These are phyloP conservation scores for Gloeopeniophorella convolvens DNA, from an alignment of 768 basidiomycete species.

Conservation along the genomic window DNA sequence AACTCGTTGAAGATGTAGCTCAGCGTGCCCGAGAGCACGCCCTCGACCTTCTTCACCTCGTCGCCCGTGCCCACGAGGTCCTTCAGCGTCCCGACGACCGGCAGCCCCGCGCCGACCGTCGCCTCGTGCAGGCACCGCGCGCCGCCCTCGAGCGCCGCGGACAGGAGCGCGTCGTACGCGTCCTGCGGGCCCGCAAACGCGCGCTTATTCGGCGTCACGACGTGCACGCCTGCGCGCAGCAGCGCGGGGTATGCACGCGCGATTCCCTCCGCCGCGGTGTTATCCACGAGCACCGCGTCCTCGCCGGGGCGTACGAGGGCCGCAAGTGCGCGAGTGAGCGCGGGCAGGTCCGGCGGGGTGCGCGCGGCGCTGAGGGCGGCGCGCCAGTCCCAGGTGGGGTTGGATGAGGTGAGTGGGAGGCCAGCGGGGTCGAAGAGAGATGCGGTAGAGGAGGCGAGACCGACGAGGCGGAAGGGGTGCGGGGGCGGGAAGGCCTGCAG, in stretches of 20 bases:
- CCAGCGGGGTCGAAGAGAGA: constrained; percentile 48
- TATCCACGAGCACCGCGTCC: constrained; percentile 79
- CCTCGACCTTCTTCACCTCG: constrained; percentile 90
- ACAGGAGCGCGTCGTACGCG: constrained; percentile 65
- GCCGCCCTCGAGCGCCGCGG: constrained; percentile 49
- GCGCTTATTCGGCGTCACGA: constrained; percentile 98
- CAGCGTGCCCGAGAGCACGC: constrained; percentile 96
- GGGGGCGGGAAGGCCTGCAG: constrained; percentile 59
- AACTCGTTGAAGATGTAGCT: constrained; percentile 99
- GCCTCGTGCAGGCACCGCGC: constrained; percentile 78
- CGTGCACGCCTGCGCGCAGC: constrained; percentile 69
- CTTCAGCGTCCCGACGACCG: constrained; percentile 85
- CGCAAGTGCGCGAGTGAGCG: constrained; percentile 37
- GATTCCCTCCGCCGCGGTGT: constrained; percentile 80
- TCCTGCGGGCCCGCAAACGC: constrained; percentile 70
- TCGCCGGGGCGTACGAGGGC: constrained; percentile 38
- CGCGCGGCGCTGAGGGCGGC: constrained; percentile 44
- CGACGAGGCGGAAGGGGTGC: constrained; percentile 54
- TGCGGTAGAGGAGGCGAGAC: constrained; percentile 60
- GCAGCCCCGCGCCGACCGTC: constrained; percentile 94
- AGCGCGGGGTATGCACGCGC: constrained; percentile 79
- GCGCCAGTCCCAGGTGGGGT: constrained; percentile 40
- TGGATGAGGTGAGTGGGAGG: constrained; percentile 35
- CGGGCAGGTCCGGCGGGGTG: constrained; percentile 35
- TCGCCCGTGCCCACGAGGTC: constrained; percentile 92